phyloP scores from a whole-genome alignment of 2,329 filamentous ascomycete species.

The Penicillium sp. region DNA sequence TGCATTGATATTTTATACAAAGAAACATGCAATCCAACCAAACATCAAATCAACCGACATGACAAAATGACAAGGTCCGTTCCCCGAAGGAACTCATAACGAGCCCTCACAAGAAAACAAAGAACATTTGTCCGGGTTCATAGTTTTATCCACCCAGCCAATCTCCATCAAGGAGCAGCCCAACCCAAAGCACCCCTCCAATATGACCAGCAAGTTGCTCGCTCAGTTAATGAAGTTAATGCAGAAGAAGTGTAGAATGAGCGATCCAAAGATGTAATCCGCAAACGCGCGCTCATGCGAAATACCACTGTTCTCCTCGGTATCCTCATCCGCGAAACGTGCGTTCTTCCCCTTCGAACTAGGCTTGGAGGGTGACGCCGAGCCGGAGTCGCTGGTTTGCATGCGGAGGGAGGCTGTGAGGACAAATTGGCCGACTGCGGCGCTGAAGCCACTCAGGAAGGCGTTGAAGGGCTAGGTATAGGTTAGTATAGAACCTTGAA shows the following conservation, averaged over 20 bases:
- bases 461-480: constrained; percentile 86
- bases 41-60: not conserved
- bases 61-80: not conserved
- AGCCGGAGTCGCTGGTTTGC: constrained; percentile 66
- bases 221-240: constrained; percentile 97
- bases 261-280: constrained; percentile 90
- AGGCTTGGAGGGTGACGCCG: constrained; percentile 60
- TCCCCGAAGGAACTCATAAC: not conserved
- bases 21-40: constrained; percentile 4
- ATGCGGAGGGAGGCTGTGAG: constrained; percentile 87
- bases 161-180: not conserved
- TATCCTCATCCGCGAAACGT: constrained; percentile 23
- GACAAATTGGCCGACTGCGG: constrained; percentile 96
- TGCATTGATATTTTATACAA: constrained; percentile 12
- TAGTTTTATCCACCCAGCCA: not conserved
- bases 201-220: not conserved
- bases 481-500: not conserved
- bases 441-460: constrained; percentile 91
- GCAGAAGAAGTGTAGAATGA: constrained; percentile 98
- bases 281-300: constrained; percentile 71
- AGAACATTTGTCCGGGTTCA: not conserved
- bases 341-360: constrained; percentile 30
- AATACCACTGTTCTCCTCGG: constrained; percentile 23
- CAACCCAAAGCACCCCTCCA: not conserved
- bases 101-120: not conserved